Percentiles rank a stretch among this genome's conserved stretches.
phyloP scores from a whole-genome alignment of 805 yeast genomes.

The Kodamaea kakaduensis region DNA sequence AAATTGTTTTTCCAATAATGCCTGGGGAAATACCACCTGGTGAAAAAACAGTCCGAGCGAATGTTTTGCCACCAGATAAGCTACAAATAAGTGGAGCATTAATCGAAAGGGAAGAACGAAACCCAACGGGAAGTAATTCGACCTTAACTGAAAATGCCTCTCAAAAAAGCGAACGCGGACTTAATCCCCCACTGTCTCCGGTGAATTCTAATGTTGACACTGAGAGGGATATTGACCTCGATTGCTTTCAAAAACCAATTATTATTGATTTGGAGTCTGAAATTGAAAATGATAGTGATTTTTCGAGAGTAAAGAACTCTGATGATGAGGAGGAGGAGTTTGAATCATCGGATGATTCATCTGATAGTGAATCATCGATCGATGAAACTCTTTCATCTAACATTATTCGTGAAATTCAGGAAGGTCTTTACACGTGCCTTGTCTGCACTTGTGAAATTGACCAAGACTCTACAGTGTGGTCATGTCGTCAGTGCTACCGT shows the following conservation, averaged over 20 bases:
- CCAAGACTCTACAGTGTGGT: constrained; percentile 64
- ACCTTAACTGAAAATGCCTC: too few relatives aligned
- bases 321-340: constrained; percentile 6
- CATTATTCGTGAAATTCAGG: constrained; percentile 56
- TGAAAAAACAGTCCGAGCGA: neutral
- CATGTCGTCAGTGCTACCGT: constrained; percentile 72
- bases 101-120: too few relatives aligned
- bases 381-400: constrained; percentile 34
- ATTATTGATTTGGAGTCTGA: constrained; percentile 9
- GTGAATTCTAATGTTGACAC: too few relatives aligned
- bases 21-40: neutral
- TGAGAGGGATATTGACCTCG: too few relatives aligned
- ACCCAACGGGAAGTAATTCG: too few relatives aligned
- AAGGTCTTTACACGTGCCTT: constrained; percentile 76
- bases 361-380: constrained; percentile 16
- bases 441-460: constrained; percentile 85
- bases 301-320: constrained; percentile 9
- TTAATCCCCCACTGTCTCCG: too few relatives aligned
- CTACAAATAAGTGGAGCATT: too few relatives aligned
- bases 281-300: constrained; percentile 7
- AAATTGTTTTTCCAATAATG: neutral
- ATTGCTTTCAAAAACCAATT: constrained; percentile 4
- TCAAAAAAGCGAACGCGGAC: too few relatives aligned
- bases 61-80: too few relatives aligned
- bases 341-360: constrained; percentile 14